Evolutionary conservation across 2,329 filamentous ascomycete species (phyloP).

Genomic region (Trichoderma pleuroti): DNA sequence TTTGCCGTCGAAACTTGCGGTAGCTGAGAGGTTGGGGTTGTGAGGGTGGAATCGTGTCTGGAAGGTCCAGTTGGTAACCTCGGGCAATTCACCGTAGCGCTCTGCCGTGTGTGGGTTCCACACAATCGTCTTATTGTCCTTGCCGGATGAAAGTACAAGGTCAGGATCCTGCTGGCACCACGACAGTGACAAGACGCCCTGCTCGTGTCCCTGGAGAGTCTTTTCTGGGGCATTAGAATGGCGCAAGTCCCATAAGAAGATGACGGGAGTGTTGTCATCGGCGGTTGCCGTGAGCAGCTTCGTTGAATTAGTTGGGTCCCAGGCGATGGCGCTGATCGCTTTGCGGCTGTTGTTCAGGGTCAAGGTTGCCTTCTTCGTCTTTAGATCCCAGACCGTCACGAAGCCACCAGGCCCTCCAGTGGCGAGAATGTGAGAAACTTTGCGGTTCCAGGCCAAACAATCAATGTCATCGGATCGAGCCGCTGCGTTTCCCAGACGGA

Average conservation of each 20-base stretch:
- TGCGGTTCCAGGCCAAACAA: conserved; percentile 97
- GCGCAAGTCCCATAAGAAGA: conserved; percentile 89
- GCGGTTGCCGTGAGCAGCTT: conserved; percentile 91
- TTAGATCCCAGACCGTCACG: conserved; percentile 97
- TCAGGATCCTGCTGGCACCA: conserved; percentile 93
- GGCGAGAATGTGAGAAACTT: conserved; percentile 92
- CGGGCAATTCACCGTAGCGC: conserved; percentile 85
- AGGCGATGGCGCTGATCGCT: conserved; percentile 89
- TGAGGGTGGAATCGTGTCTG: conserved; percentile 90
- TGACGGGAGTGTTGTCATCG: conserved; percentile 81
- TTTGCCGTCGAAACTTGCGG: conserved; percentile 95
- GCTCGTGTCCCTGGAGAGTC: conserved; percentile 86
- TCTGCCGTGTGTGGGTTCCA: conserved; percentile 96
- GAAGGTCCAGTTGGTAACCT: conserved; percentile 99
- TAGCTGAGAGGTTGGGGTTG: conserved; percentile 88
- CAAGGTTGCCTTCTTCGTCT: conserved; percentile 94
- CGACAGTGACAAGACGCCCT: conserved; percentile 87
- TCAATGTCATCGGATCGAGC: conserved; percentile 93
- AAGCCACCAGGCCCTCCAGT: conserved; percentile 92
- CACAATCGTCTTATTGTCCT: conserved; percentile 90
- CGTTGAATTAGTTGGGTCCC: conserved; percentile 94
- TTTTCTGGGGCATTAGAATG: conserved; percentile 94
- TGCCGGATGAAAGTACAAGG: conserved; percentile 86
- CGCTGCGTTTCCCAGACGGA: conserved; percentile 80
- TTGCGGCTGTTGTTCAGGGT: conserved; percentile 95